These are phyloP conservation scores for Benincasa hispida DNA, from an alignment of 306 rosid genomes.

Conservation along the genomic window DNA sequence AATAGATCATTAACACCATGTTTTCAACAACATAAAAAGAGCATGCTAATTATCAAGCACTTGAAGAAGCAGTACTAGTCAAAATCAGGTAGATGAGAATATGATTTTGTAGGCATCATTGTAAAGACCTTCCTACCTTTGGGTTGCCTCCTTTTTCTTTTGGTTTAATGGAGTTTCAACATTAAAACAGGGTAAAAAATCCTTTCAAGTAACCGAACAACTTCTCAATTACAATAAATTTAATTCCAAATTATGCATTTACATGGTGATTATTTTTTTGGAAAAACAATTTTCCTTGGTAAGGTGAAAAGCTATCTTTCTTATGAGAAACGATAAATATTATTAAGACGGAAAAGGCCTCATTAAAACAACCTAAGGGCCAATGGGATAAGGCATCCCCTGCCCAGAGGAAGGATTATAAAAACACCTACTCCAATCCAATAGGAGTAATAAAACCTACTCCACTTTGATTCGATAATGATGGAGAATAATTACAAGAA, in stretches of 20 bases:
- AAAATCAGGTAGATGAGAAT: not conserved
- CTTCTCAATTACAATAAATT: not conserved
- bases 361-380: no score
- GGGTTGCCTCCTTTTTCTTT: not conserved
- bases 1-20: not conserved
- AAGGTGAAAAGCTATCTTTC: not conserved
- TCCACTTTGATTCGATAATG: not conserved
- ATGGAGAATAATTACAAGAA: not conserved
- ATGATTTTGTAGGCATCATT: not conserved
- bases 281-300: not conserved
- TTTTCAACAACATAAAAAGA: not conserved
- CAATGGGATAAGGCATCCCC: no score
- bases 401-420: no score
- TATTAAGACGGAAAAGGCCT: no score
- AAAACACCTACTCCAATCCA: no score
- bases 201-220: not conserved
- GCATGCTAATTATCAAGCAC: not conserved
- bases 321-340: no score
- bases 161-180: not conserved
- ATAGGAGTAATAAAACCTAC: not conserved
- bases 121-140: not conserved
- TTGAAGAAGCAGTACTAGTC: not conserved
- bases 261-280: not conserved
- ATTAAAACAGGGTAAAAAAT: not conserved
- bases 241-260: not conserved